Evolutionary conservation across 108 stramenopile species (phyloP).

Genomic region (Fragilaria radians): DNA sequence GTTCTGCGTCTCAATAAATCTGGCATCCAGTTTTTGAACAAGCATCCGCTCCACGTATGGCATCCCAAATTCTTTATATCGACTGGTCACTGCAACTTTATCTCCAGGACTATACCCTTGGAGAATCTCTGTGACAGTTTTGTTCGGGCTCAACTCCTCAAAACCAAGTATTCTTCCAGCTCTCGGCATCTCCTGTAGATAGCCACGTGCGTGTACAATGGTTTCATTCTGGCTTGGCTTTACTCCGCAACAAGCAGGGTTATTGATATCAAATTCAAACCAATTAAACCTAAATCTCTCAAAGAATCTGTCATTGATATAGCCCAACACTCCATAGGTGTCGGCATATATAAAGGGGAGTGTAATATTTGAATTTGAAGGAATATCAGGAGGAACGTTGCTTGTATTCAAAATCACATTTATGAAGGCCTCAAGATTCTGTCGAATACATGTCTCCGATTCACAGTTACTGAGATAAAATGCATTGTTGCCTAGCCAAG

Average conservation of each 20-base stretch:
- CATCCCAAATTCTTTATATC: conserved; percentile 9
- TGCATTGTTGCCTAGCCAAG: not conserved
- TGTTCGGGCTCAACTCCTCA: conserved; percentile 19
- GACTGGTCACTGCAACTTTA: conserved; percentile 17
- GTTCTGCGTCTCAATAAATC: conserved; percentile 8
- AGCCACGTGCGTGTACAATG: not conserved
- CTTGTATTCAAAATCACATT: not conserved
- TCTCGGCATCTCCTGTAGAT: not conserved
- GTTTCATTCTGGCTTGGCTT: not conserved
- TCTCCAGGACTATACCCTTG: conserved; percentile 13
- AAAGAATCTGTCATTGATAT: not conserved
- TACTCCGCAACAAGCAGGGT: not conserved
- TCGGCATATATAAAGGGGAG: not conserved
- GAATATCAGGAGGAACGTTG: not conserved
- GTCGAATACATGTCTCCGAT: not conserved
- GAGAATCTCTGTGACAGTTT: conserved; percentile 13
- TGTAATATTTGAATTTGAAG: not conserved
- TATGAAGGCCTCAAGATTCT: not conserved
- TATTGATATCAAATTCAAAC: not conserved
- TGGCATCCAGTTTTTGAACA: conserved; percentile 10
- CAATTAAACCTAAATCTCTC: not conserved
- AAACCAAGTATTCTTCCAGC: conserved; percentile 12
- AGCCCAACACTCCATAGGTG: not conserved
- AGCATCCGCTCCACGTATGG: conserved; percentile 10
- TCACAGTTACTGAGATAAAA: not conserved